phyloP scores from a whole-genome alignment of 2,329 filamentous ascomycete genomes.

The Fusarium camptoceras region DNA sequence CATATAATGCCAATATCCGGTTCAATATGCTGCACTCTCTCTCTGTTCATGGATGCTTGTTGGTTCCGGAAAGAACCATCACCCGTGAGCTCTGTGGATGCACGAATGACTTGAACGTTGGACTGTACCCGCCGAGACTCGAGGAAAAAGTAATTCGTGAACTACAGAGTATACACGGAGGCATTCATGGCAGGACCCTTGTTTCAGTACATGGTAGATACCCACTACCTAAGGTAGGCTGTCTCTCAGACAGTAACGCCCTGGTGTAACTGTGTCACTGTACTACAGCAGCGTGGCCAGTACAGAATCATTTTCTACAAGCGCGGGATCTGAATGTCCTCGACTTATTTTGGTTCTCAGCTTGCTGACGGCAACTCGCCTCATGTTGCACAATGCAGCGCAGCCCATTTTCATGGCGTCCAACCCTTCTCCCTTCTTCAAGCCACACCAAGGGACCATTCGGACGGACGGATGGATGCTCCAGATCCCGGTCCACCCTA shows the following conservation, averaged over 20 bases:
- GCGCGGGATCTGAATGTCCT: conserved; percentile 24
- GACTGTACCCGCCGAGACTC: neutral
- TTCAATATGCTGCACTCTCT: conserved; percentile 3
- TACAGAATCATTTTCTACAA: conserved; percentile 9
- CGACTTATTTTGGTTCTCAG: neutral
- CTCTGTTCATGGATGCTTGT: neutral
- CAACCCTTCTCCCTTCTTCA: conserved; percentile 9
- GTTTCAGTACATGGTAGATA: conserved; percentile 3
- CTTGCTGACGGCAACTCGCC: conserved; percentile 20
- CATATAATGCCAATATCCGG: conserved; percentile 18
- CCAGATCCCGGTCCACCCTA: conserved; percentile 9
- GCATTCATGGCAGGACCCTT: conserved; percentile 5
- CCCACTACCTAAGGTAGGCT: conserved; percentile 1
- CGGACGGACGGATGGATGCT: neutral
- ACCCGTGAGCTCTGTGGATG: neutral
- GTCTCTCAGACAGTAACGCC: conserved; percentile 7
- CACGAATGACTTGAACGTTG: neutral
- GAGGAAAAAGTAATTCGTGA: neutral
- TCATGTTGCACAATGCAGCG: conserved; percentile 15
- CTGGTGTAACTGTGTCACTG: conserved; percentile 2
- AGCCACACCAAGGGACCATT: conserved; percentile 30
- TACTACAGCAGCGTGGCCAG: neutral
- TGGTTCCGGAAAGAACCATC: neutral
- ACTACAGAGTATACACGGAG: too few relatives aligned
- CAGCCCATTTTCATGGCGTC: conserved; percentile 1